Evolutionary conservation across 2,329 filamentous ascomycete species (phyloP).

Genomic region (Hymenoscyphus repandus): DNA sequence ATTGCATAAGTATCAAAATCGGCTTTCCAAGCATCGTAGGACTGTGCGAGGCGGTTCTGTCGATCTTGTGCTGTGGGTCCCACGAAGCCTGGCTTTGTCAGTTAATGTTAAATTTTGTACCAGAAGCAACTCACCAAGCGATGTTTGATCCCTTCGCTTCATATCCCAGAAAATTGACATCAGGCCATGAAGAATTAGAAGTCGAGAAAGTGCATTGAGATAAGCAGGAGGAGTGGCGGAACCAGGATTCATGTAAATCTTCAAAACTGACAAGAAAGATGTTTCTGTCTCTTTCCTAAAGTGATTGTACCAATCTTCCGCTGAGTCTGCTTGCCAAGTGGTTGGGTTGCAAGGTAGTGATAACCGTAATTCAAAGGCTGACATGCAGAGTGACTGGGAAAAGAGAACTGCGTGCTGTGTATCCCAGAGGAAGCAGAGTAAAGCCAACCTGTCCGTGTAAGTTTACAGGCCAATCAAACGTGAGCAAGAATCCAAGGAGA

Average conservation of each 20-base stretch:
- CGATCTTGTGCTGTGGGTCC: slow-evolving; percentile 24
- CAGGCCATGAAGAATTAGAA: slow-evolving; percentile 53
- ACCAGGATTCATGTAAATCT: slow-evolving; percentile 47
- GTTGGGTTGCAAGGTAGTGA: slow-evolving; percentile 49
- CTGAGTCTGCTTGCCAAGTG: slow-evolving; percentile 52
- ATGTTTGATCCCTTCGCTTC: slow-evolving; percentile 56
- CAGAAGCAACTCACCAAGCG: slow-evolving; percentile 40
- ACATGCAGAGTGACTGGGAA: slow-evolving; percentile 63
- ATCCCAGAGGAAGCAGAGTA: slow-evolving; percentile 63
- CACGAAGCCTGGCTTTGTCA: slow-evolving; percentile 9
- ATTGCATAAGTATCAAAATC: slow-evolving; percentile 51
- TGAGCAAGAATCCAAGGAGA: too few species aligned
- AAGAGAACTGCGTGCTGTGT: slow-evolving; percentile 60
- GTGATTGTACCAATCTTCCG: slow-evolving; percentile 40
- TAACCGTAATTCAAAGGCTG: slow-evolving; percentile 55
- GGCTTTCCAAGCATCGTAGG: slow-evolving; percentile 52
- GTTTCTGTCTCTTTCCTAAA: slow-evolving; percentile 31
- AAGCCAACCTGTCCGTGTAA: slow-evolving; percentile 38
- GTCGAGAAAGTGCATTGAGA: slow-evolving; percentile 47
- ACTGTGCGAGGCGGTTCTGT: slow-evolving; percentile 45
- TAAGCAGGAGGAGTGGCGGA: slow-evolving; percentile 33
- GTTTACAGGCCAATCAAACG: background rate
- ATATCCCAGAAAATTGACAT: slow-evolving; percentile 61
- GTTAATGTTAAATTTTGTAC: slow-evolving; percentile 10
- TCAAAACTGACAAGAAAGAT: slow-evolving; percentile 47